Evolutionary conservation across 257 asterid genomes (phyloP).

Genomic region (Fraxinus cuspidata): DNA sequence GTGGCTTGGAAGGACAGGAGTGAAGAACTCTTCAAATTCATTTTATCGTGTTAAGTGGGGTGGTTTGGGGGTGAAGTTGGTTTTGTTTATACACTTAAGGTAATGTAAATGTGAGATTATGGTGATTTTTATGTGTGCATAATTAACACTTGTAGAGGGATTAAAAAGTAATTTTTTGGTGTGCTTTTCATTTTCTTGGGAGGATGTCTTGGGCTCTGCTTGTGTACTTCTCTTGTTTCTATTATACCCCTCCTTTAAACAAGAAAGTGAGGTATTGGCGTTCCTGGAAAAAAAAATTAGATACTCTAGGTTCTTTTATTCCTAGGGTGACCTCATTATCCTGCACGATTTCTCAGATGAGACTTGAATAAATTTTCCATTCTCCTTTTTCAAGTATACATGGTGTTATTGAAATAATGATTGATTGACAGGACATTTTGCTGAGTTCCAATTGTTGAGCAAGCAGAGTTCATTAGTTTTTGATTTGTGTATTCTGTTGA

Average conservation of each 20-base stretch:
- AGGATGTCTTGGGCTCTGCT: neutral
- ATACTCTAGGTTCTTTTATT: neutral
- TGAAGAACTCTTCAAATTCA: neutral
- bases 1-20: neutral
- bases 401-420: slow-evolving; percentile 3
- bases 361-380: neutral
- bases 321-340: neutral
- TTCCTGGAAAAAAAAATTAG: slow-evolving; percentile 1
- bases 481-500: neutral
- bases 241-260: neutral
- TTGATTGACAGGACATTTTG: slow-evolving; percentile 4
- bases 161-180: neutral
- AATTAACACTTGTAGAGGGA: neutral
- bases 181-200: neutral
- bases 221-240: neutral
- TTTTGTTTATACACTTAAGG: neutral
- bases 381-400: neutral
- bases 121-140: neutral
- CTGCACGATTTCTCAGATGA: neutral
- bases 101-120: neutral
- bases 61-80: neutral
- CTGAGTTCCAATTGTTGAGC: neutral
- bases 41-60: neutral
- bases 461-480: neutral
- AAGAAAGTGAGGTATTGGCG: neutral